Base-by-base conservation (phyloP, 441 rosid species). In the Sinapis alba region DNA sequence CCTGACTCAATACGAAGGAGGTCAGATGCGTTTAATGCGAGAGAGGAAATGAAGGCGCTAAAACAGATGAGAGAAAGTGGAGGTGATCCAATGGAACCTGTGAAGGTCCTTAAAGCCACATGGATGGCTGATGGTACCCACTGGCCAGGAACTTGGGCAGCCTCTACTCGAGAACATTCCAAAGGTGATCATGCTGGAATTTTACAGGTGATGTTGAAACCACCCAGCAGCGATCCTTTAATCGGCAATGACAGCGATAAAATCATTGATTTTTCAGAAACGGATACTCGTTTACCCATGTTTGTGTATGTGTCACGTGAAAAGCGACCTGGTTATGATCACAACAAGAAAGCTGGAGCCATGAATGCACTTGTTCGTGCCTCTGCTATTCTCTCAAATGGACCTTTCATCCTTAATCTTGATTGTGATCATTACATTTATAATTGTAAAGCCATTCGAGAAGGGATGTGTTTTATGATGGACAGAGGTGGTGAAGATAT, bases 81-180 rank as follows among this genome's bases (percentile, higher is more conserved):
- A 0, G 88, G 75, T 57, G 96, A 90, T 69, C 89, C 91, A 1
- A 65, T 82, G 26, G 97, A 90, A 76, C 86, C 86, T 3, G 73
- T 87, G 0, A 89, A 87, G 76, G 83, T 92, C 64, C 85, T 61
- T 4, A 94, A 87, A 76, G 98, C 96, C n/a, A 94, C 99, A 10
- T 92, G 99, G 99, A 92, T 94, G 99, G 99, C 97, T 19, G 98
- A 94, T 70, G 99, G 98, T 30, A 94, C 94, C 36, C 97, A 94
- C 62, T 94, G 99, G 99, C 97, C 97, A 0, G 99, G 96, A 57
- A 83, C 94, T 12, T 94, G 98, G 97, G 41, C 88, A 6, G 18
- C 26, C n/a, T 56, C 92, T 3, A 62, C 89, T 0, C 36, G 87
- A 12, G 98, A 92, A 19, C 98, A 94, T 68, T 71, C 91, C 9